These are phyloP conservation scores for Phyllosticta capitalensis DNA, from an alignment of 2,329 filamentous ascomycete species.

Conservation along the genomic window DNA sequence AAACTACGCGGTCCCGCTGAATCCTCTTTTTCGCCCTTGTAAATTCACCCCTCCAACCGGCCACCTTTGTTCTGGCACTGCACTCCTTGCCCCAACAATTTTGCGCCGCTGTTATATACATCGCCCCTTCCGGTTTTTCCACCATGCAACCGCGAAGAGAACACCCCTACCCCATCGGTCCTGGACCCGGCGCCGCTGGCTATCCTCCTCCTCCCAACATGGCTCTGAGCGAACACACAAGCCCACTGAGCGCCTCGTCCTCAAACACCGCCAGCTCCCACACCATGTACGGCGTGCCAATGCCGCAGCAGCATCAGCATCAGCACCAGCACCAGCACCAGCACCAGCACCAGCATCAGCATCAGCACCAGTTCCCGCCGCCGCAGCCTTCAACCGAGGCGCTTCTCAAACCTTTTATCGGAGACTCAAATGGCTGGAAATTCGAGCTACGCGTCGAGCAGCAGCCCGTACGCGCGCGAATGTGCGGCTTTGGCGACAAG, in stretches of 20 bases:
- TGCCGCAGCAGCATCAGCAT: neutral
- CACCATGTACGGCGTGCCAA: constrained; percentile 4
- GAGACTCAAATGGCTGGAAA: neutral
- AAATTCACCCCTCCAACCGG: too few species aligned
- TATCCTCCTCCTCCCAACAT: constrained; percentile 3
- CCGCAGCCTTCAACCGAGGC: neutral
- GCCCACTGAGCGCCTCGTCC: neutral
- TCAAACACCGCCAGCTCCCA: constrained; percentile 7
- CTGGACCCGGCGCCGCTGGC: constrained; percentile 1
- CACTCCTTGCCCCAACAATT: neutral
- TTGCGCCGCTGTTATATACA: neutral
- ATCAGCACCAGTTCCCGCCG: neutral
- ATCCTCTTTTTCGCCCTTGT: too few species aligned
- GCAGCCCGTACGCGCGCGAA: constrained; percentile 84
- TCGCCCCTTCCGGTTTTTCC: too few species aligned
- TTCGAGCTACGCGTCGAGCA: constrained; percentile 69
- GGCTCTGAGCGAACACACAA: constrained; percentile 5
- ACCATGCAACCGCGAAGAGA: constrained; percentile 8
- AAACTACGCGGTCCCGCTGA: neutral
- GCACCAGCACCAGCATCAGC: too few species aligned
- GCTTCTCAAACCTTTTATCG: neutral
- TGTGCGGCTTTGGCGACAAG: constrained; percentile 99
- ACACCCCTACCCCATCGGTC: constrained; percentile 7
- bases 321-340: too few species aligned
- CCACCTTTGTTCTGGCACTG: neutral